phyloP scores from a whole-genome alignment of 1,284 basidiomycete species.

The Leccinum subfulvum region DNA sequence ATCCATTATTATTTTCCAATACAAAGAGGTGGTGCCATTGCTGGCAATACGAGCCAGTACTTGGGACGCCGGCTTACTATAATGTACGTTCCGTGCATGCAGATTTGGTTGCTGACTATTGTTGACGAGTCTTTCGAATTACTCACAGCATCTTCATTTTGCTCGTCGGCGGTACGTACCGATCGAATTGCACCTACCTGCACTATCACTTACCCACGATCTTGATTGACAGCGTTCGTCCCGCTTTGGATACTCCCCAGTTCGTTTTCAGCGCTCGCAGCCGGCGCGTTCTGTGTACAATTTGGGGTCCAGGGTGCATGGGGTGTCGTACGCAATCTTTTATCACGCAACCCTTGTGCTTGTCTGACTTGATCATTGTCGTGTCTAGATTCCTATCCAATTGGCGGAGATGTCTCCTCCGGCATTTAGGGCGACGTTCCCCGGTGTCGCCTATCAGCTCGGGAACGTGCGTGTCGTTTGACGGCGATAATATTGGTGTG shows the following conservation, averaged over 20 bases:
- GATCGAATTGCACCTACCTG: constrained; percentile 45
- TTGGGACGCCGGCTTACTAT: constrained; percentile 88
- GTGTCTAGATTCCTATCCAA: constrained; percentile 71
- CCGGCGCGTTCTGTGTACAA: constrained; percentile 86
- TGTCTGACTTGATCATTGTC: not conserved
- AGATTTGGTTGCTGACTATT: not conserved
- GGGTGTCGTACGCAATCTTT: constrained; percentile 51
- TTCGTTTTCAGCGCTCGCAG: constrained; percentile 62
- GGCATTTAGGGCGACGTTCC: constrained; percentile 91
- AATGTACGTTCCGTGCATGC: constrained; percentile 44
- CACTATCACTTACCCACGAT: constrained; percentile 45
- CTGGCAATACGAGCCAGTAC: constrained; percentile 81
- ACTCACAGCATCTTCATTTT: constrained; percentile 36
- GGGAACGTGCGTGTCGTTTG: constrained; percentile 51
- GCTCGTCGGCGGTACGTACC: constrained; percentile 42
- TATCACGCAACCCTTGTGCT: not conserved
- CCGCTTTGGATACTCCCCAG: constrained; percentile 84
- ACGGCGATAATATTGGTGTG: not conserved
- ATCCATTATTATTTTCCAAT: constrained; percentile 16
- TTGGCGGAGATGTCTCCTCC: constrained; percentile 90
- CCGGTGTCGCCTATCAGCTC: constrained; percentile 88
- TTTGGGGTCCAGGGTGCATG: constrained; percentile 84
- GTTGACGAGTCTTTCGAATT: not conserved
- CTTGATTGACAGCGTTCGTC: constrained; percentile 52
- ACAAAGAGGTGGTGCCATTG: constrained; percentile 70